Percentiles rank a stretch among this genome's conserved stretches.
Conservation (phyloP, 768 basidiomycete genomes). For the Podaxis rugospora region DNA sequence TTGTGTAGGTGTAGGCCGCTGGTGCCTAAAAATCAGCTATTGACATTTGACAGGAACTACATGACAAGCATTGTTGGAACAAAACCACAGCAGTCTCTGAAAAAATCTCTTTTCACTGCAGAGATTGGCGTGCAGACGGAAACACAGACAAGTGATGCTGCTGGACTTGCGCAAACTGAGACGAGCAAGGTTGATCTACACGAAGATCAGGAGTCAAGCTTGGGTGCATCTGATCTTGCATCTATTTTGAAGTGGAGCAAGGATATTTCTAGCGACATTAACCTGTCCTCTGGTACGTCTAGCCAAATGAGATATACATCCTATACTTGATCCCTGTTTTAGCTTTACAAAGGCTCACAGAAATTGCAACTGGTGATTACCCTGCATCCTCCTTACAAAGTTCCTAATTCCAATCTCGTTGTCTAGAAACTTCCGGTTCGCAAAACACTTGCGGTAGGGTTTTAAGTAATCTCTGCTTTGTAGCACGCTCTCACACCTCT, state of each 20-base stretch:
- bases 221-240: slow-evolving; percentile 58
- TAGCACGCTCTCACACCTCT: background rate
- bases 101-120: slow-evolving; percentile 50
- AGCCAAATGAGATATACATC: background rate
- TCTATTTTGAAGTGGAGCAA: slow-evolving; percentile 73
- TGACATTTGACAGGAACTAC: slow-evolving; percentile 34
- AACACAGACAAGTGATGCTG: slow-evolving; percentile 23
- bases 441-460: slow-evolving; percentile 53
- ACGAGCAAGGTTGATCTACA: slow-evolving; percentile 29
- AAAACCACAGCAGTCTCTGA: slow-evolving; percentile 43
- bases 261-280: slow-evolving; percentile 71
- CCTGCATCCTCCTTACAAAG: background rate
- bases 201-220: slow-evolving; percentile 53
- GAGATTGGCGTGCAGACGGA: slow-evolving; percentile 68
- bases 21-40: background rate
- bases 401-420: background rate
- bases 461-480: background rate
- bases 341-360: slow-evolving; percentile 67
- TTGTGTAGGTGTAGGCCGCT: slow-evolving; percentile 44
- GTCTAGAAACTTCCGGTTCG: slow-evolving; percentile 57
- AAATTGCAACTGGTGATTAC: slow-evolving; percentile 58
- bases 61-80: slow-evolving; percentile 43
- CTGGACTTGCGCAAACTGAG: slow-evolving; percentile 22
- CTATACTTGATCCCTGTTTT: background rate
- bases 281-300: slow-evolving; percentile 51